Conservation (phyloP, 352 stramenopile genomes). For the Globisporangium echinulatum region DNA sequence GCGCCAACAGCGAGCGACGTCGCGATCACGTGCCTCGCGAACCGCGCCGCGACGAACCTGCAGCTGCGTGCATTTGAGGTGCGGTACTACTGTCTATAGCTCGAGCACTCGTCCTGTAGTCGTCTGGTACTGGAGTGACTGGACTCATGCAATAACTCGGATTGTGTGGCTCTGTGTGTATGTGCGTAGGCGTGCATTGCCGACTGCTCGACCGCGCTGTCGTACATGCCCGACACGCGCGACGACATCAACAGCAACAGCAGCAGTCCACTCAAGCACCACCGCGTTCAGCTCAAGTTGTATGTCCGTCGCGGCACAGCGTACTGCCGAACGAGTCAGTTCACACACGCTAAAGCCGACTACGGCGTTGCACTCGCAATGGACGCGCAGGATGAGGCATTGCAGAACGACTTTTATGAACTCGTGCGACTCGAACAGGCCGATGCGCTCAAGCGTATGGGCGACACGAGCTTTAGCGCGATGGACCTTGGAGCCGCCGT, state of each 20-base stretch:
- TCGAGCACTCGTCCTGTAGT: background rate
- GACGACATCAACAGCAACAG: slow-evolving; percentile 13
- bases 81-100: slow-evolving; percentile 7
- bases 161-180: background rate
- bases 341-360: slow-evolving; percentile 63
- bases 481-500: slow-evolving; percentile 35
- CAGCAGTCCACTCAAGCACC: slow-evolving; percentile 30
- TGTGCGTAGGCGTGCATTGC: slow-evolving; percentile 37
- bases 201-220: slow-evolving; percentile 64
- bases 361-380: slow-evolving; percentile 75
- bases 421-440: slow-evolving; percentile 54
- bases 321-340: slow-evolving; percentile 52
- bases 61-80: slow-evolving; percentile 47
- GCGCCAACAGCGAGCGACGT: slow-evolving; percentile 31
- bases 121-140: background rate
- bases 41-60: slow-evolving; percentile 58
- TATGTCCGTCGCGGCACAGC: slow-evolving; percentile 68
- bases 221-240: slow-evolving; percentile 56
- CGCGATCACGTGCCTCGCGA: slow-evolving; percentile 53
- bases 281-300: slow-evolving; percentile 68
- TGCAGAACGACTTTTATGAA: slow-evolving; percentile 64
- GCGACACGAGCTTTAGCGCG: slow-evolving; percentile 39
- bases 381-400: slow-evolving; percentile 58
- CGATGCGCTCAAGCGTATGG: slow-evolving; percentile 37
- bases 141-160: background rate